phyloP scores from a whole-genome alignment of 257 asterid species.

The Solanum pimpinellifolium region DNA sequence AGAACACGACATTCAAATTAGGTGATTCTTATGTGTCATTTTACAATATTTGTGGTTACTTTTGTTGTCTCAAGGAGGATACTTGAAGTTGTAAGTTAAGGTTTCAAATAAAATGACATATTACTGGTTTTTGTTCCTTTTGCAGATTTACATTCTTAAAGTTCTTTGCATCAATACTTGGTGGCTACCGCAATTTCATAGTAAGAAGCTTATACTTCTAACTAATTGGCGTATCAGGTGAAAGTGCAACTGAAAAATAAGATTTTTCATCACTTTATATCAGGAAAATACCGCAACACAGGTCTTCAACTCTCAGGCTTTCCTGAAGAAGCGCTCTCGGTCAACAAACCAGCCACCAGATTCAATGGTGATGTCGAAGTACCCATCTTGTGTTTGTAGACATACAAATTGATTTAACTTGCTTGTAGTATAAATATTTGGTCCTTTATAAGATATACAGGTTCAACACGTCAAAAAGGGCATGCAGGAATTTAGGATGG shows the following conservation, averaged over 20 bases:
- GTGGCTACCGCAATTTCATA: slow-evolving; percentile 95
- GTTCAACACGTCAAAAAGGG: neutral
- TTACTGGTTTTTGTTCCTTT: slow-evolving; percentile 11
- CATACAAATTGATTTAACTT: neutral
- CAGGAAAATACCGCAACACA: slow-evolving; percentile 85
- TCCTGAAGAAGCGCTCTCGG: slow-evolving; percentile 87
- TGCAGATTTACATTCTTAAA: slow-evolving; percentile 82
- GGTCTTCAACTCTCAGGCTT: slow-evolving; percentile 86
- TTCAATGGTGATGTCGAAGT: slow-evolving; percentile 53
- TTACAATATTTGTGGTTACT: neutral
- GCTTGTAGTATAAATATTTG: neutral
- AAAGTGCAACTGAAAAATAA: slow-evolving; percentile 14
- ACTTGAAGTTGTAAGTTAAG: neutral
- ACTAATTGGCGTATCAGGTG: neutral
- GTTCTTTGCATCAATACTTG: slow-evolving; percentile 84
- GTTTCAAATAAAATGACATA: slow-evolving; percentile 4
- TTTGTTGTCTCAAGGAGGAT: neutral
- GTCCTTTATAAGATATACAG: neutral
- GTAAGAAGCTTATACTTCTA: slow-evolving; percentile 48
- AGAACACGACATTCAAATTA: slow-evolving; percentile 67
- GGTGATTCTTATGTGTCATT: slow-evolving; percentile 39
- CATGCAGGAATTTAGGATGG: neutral
- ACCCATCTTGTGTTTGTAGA: neutral
- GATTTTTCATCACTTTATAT: slow-evolving; percentile 1
- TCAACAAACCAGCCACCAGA: slow-evolving; percentile 88